phyloP scores from a whole-genome alignment of 1,284 basidiomycete species.

The Waitea zeae region DNA sequence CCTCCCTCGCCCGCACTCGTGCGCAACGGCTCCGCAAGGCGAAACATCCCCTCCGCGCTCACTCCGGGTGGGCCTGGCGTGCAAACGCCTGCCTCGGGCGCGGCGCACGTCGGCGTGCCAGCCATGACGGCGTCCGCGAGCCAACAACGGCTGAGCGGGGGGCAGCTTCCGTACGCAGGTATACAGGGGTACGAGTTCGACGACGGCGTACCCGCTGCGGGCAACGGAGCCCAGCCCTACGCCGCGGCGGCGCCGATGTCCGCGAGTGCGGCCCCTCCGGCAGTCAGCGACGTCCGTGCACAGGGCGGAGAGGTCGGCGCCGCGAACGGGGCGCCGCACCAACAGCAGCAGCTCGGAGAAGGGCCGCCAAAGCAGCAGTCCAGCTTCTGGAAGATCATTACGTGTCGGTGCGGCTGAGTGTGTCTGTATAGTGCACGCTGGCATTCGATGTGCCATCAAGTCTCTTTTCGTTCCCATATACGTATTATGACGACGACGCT shows the following conservation, averaged over 20 bases:
- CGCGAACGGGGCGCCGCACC: slow-evolving; percentile 40
- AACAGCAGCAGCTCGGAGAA: slow-evolving; percentile 26
- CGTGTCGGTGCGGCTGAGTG: slow-evolving; percentile 52
- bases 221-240: slow-evolving; percentile 20
- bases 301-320: slow-evolving; percentile 46
- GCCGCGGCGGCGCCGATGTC: slow-evolving; percentile 63
- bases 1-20: slow-evolving; percentile 62
- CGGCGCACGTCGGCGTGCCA: slow-evolving; percentile 57
- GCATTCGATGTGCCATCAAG: too few species aligned
- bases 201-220: slow-evolving; percentile 16
- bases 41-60: slow-evolving; percentile 36
- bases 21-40: slow-evolving; percentile 51
- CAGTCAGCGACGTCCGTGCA: slow-evolving; percentile 52
- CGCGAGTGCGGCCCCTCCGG: slow-evolving; percentile 48
- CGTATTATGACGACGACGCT: too few species aligned
- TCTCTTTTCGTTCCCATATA: too few species aligned
- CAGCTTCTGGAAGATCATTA: slow-evolving; percentile 47
- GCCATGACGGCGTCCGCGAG: slow-evolving; percentile 29
- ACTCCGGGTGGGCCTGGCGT: slow-evolving; percentile 25
- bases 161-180: slow-evolving; percentile 52
- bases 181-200: slow-evolving; percentile 30
- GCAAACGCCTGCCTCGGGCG: slow-evolving; percentile 45
- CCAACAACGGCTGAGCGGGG: slow-evolving; percentile 16
- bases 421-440: too few species aligned
- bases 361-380: slow-evolving; percentile 36